phyloP scores from a whole-genome alignment of 495 filamentous ascomycete species.

The Aspergillus bertholletiae region DNA sequence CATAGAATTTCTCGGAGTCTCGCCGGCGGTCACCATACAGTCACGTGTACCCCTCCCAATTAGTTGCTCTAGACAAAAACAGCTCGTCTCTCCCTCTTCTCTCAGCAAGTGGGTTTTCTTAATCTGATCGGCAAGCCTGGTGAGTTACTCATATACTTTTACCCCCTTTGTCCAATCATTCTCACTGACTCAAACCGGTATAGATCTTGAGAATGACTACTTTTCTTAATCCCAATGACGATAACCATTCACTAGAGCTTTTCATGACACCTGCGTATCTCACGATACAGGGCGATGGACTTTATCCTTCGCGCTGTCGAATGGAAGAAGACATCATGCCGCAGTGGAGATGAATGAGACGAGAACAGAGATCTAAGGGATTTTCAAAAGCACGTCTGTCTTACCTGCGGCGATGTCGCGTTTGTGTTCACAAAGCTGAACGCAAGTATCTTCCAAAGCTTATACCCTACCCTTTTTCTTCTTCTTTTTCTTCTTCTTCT shows the following conservation, averaged over 20 bases:
- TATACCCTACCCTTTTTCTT: background rate
- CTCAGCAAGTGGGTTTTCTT: too few relatives aligned
- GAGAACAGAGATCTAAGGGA: slow-evolving; percentile 51
- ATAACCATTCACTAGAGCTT: slow-evolving; percentile 37
- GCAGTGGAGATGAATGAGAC: slow-evolving; percentile 39
- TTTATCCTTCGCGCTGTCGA: slow-evolving; percentile 29
- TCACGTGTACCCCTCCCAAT: slow-evolving; percentile 10
- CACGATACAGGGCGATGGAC: slow-evolving; percentile 23
- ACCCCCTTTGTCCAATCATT: background rate
- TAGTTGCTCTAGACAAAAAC: background rate
- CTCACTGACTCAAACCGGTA: background rate
- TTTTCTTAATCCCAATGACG: slow-evolving; percentile 33
- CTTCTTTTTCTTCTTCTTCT: background rate
- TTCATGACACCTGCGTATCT: slow-evolving; percentile 31
- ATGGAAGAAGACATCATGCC: slow-evolving; percentile 34
- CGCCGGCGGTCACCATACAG: slow-evolving; percentile 2
- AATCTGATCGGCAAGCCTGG: too few relatives aligned
- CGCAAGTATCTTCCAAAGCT: background rate
- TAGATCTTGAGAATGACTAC: background rate
- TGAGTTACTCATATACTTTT: background rate
- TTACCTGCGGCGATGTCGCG: background rate
- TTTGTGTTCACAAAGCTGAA: background rate
- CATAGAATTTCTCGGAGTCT: background rate
- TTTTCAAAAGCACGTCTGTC: slow-evolving; percentile 3
- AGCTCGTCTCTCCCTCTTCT: background rate